phyloP scores from a whole-genome alignment of 169 alveolate genomes.

The Theileria orientalis region DNA sequence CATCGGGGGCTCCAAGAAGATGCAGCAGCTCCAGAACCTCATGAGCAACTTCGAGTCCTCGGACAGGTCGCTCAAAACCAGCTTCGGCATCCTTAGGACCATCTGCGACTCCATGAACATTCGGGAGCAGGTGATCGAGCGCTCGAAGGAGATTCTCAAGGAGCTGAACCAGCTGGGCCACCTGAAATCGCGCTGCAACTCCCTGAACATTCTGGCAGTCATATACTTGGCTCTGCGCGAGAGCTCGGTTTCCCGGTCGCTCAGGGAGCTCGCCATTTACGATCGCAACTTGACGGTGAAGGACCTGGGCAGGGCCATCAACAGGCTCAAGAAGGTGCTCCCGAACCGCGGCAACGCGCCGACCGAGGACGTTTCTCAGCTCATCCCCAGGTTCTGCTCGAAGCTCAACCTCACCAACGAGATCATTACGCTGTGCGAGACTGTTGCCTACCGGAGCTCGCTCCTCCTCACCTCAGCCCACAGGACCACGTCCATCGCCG shows the following conservation, averaged over 20 bases:
- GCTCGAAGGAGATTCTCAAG: constrained; percentile 80
- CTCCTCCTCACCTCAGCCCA: constrained; percentile 73
- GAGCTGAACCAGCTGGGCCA: constrained; percentile 68
- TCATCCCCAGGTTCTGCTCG: constrained; percentile 76
- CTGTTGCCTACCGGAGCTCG: constrained; percentile 75
- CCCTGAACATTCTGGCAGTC: constrained; percentile 78
- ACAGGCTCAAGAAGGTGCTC: constrained; percentile 78
- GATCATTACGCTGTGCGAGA: constrained; percentile 72
- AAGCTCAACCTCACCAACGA: constrained; percentile 66
- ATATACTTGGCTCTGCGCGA: constrained; percentile 87
- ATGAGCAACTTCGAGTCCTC: constrained; percentile 60
- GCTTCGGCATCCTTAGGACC: constrained; percentile 74
- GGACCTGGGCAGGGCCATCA: constrained; percentile 85
- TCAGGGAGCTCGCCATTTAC: constrained; percentile 78
- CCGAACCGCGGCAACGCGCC: constrained; percentile 78
- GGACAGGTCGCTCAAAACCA: constrained; percentile 75
- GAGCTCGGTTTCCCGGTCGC: constrained; percentile 83
- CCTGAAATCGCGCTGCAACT: constrained; percentile 67
- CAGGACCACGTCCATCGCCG: constrained; percentile 82
- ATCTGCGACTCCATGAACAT: constrained; percentile 78
- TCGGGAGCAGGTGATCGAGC: constrained; percentile 80
- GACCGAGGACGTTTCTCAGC: constrained; percentile 76
- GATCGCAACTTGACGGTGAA: constrained; percentile 81
- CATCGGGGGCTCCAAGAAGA: constrained; percentile 76
- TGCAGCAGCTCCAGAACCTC: constrained; percentile 76